Percentiles rank a stretch among this genome's conserved stretches.
These are phyloP conservation scores for Talaromyces marneffei DNA, from an alignment of 2,329 filamentous ascomycete species.

Conservation along the genomic window DNA sequence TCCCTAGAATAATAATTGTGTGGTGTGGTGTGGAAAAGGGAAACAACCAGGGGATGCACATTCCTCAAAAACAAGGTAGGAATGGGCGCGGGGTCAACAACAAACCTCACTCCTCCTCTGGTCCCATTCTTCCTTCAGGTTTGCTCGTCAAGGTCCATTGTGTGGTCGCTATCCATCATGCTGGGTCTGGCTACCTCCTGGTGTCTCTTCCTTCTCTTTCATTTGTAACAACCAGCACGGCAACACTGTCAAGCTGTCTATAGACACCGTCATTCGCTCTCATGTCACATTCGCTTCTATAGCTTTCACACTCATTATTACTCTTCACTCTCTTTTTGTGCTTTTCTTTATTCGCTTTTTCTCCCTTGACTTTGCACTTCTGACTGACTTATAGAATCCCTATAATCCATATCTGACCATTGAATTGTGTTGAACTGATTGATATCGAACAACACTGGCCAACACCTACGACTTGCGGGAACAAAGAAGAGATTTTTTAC, in stretches of 20 bases:
- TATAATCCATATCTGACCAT: not conserved
- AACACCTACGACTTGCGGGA: not conserved
- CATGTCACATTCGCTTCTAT: not conserved
- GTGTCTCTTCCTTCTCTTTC: constrained; percentile 21
- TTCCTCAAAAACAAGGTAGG: constrained; percentile 10
- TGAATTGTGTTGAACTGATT: not conserved
- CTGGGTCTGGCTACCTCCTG: not conserved
- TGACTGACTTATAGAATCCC: not conserved
- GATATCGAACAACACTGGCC: not conserved
- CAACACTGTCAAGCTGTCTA: not conserved
- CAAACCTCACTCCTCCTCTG: constrained; percentile 1
- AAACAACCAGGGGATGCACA: constrained; percentile 4
- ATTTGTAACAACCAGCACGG: not conserved
- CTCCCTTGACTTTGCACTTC: not conserved
- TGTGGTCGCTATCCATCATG: not conserved
- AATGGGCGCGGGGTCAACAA: constrained; percentile 15
- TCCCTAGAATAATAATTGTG: not conserved
- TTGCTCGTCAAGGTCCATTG: not conserved
- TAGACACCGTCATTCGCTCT: not conserved
- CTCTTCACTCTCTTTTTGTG: not conserved
- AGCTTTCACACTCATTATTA: not conserved
- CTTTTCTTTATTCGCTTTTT: not conserved
- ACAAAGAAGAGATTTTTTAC: not conserved
- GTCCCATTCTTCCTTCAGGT: not conserved
- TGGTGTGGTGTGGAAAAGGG: not conserved